Evolutionary conservation across 2,329 filamentous ascomycete species (phyloP), one percentile per base, ranked within the genome.

Genomic region (Macrophomina phaseolina): DNA sequence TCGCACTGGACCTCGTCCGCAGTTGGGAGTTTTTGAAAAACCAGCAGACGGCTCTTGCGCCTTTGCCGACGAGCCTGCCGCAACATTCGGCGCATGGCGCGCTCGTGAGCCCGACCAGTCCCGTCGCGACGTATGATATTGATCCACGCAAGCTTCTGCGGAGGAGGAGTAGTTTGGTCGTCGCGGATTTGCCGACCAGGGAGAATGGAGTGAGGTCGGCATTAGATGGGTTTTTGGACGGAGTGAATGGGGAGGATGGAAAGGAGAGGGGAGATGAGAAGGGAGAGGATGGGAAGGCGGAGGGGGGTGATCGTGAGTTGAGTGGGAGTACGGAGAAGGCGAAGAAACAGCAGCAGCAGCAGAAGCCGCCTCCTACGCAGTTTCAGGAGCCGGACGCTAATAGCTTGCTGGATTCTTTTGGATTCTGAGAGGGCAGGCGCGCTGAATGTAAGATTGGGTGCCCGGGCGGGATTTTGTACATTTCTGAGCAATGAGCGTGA

Each of bases 321-420:
- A 72, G 72, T 5, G 74, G 71, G 52, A 72, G 69, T 68, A 73
- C 79, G 32, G 70, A 73, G 34, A 68, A 80, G 70, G 79, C 80
- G 72, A 79, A 81, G 68, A 86, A 23, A 23, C 23, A 23, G 23
- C 23, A 23, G 23, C 18, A 18, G 18, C 23, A 23, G 23, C 23
- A 23, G 2, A 23, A 90, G 73, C 84, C 86, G 14, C 85, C 89
- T 16, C 89, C 93, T 1, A 93, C 90, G 23, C 89, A 90, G 69
- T 98, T 98, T 76, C 86, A 96, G 72, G 95, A 99, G 78, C 95
- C 95, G n/a, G 93, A 97, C 80, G 86, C 91, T 34, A 92, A 88
- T 76, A 94, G 92, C 67, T 80, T 99, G 74, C 83, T 98, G 72
- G 94, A 98, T 82, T 94, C 87, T 77, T 98, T 98, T 85, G 94